Evolutionary conservation across 2,329 filamentous ascomycete species (phyloP).

Genomic region (Hypoxylon rubiginosum): DNA sequence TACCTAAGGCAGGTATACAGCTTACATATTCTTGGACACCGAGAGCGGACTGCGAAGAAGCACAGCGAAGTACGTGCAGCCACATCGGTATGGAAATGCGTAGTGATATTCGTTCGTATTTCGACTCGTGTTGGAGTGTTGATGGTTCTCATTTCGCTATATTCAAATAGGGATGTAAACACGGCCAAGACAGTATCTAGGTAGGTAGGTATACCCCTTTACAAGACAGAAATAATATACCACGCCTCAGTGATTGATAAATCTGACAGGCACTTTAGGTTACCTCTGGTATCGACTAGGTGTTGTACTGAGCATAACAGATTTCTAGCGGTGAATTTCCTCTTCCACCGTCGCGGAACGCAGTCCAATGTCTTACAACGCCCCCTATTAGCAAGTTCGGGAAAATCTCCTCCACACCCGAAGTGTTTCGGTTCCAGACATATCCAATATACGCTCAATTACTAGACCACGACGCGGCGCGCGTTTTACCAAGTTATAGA

Average conservation of each 20-base stretch:
- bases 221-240: not conserved
- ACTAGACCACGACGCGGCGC: not conserved
- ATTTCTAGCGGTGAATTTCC: slow-evolving; percentile 5
- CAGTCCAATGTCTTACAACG: slow-evolving; percentile 24
- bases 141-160: too few relatives aligned
- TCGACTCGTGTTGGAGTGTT: too few relatives aligned
- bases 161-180: too few relatives aligned
- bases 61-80: not conserved
- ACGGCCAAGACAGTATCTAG: too few relatives aligned
- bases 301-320: slow-evolving; percentile 5
- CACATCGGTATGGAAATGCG: slow-evolving; percentile 6
- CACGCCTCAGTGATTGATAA: not conserved
- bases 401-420: slow-evolving; percentile 30
- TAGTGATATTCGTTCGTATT: slow-evolving; percentile 6
- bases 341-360: slow-evolving; percentile 5
- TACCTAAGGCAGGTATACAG: not conserved
- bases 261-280: not conserved
- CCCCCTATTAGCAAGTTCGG: slow-evolving; percentile 10
- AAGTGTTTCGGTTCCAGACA: slow-evolving; percentile 40
- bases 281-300: not conserved
- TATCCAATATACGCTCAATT: slow-evolving; percentile 15
- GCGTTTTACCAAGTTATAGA: not conserved
- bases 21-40: not conserved
- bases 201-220: not conserved
- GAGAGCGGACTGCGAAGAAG: not conserved